A percentile compares a stretch with the other conserved stretches of the same genome.
Evolutionary conservation across 352 stramenopile species (phyloP).

Genomic region (Pythium insidiosum): DNA sequence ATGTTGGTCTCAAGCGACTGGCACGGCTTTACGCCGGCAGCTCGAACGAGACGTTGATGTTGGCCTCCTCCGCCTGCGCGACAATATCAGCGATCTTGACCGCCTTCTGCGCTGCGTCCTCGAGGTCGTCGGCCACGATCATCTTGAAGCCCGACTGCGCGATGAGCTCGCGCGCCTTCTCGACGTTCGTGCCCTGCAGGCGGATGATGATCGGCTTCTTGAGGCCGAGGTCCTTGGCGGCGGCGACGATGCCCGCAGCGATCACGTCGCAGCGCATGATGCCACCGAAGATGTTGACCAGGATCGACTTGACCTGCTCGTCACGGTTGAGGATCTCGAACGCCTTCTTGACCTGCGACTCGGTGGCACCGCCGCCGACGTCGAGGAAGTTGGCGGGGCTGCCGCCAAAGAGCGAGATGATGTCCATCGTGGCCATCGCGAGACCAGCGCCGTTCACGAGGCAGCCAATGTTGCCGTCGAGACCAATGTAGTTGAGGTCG

Average conservation of each 20-base stretch:
- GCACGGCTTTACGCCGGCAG: slow-evolving; percentile 15
- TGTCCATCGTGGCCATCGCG: slow-evolving; percentile 99
- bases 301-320: slow-evolving; percentile 94
- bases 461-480: slow-evolving; percentile 99
- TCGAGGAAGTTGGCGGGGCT: slow-evolving; percentile 99
- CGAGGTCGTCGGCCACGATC: slow-evolving; percentile 92
- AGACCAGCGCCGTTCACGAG: slow-evolving; percentile 99
- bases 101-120: slow-evolving; percentile 93
- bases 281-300: slow-evolving; percentile 99
- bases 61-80: slow-evolving; percentile 55
- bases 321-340: slow-evolving; percentile 88
- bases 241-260: slow-evolving; percentile 93
- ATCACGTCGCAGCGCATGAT: slow-evolving; percentile 99
- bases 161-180: slow-evolving; percentile 92
- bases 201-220: slow-evolving; percentile 98
- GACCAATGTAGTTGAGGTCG: slow-evolving; percentile 99
- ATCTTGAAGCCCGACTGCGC: slow-evolving; percentile 91
- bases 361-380: slow-evolving; percentile 93
- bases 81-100: slow-evolving; percentile 88
- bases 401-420: slow-evolving; percentile 98
- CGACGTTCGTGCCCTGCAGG: slow-evolving; percentile 97
- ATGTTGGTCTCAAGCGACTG: neutral
- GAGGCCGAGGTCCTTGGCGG: slow-evolving; percentile 93
- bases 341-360: slow-evolving; percentile 86
- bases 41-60: slow-evolving; percentile 69